Percentiles rank a stretch among this genome's conserved stretches.
These are phyloP conservation scores for Globisporangium nagaii DNA, from an alignment of 352 stramenopile genomes.

Conservation along the genomic window DNA sequence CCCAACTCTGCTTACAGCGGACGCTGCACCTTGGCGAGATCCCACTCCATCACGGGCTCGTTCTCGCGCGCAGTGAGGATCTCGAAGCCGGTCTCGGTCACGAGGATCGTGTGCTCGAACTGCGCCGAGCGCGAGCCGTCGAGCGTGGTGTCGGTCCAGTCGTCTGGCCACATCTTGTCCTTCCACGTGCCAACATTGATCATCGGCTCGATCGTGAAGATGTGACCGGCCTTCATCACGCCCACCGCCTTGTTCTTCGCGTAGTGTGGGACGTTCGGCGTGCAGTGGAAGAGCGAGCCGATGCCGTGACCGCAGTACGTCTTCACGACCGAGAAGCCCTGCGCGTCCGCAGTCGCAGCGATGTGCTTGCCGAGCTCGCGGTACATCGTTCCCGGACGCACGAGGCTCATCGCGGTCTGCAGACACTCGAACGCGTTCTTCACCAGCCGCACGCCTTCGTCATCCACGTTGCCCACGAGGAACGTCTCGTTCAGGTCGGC, in stretches of 20 bases:
- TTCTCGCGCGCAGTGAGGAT: slow-evolving; percentile 93
- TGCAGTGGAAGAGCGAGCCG: slow-evolving; percentile 95
- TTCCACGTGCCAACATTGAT: slow-evolving; percentile 95
- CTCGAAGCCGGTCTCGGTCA: slow-evolving; percentile 97
- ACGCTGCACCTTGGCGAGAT: slow-evolving; percentile 74
- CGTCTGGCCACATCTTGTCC: slow-evolving; percentile 94
- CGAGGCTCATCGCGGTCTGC: slow-evolving; percentile 69
- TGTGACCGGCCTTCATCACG: slow-evolving; percentile 96
- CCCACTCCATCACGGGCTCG: slow-evolving; percentile 86
- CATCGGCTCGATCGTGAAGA: slow-evolving; percentile 99
- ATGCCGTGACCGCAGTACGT: slow-evolving; percentile 99
- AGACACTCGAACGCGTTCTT: slow-evolving; percentile 95
- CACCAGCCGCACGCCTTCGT: slow-evolving; percentile 88
- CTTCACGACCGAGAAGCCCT: slow-evolving; percentile 93
- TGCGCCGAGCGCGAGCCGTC: slow-evolving; percentile 96
- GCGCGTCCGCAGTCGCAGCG: slow-evolving; percentile 71
- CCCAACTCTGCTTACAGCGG: slow-evolving; percentile 11
- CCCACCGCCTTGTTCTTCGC: slow-evolving; percentile 97
- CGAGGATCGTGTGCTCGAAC: slow-evolving; percentile 98
- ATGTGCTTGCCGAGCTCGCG: slow-evolving; percentile 95
- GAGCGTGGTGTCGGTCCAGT: slow-evolving; percentile 96
- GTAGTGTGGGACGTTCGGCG: slow-evolving; percentile 97
- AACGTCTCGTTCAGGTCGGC: slow-evolving; percentile 99
- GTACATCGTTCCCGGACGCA: slow-evolving; percentile 95
- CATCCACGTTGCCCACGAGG: slow-evolving; percentile 94